These are phyloP conservation scores for Dentiscutata heterogama DNA, from an alignment of 371 early-diverging fungal species.

Conservation along the genomic window DNA sequence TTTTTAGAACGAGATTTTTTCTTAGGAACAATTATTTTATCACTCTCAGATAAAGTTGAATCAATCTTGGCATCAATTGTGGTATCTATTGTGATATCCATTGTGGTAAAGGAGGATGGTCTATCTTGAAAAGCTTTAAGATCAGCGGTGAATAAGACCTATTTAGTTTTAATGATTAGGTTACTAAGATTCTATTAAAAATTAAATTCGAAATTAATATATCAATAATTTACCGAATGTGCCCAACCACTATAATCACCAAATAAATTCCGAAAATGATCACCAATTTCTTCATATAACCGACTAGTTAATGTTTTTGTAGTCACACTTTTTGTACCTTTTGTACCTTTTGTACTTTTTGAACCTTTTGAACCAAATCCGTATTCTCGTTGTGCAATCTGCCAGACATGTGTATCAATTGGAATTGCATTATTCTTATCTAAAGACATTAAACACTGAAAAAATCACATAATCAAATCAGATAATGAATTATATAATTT, in stretches of 20 bases:
- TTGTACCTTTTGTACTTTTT: no score
- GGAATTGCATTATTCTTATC: conserved; percentile 89
- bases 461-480: no score
- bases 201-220: not conserved
- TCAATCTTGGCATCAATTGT: not conserved
- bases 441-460: conserved; percentile 81
- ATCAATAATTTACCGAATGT: conserved; percentile 72
- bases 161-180: not conserved
- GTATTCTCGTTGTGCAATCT: conserved; percentile 88
- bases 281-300: conserved; percentile 77
- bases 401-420: conserved; percentile 95
- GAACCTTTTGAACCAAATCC: conserved; percentile 58
- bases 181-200: not conserved
- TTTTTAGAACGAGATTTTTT: no score
- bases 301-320: conserved; percentile 74
- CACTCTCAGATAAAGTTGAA: not conserved
- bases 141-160: conserved; percentile 42
- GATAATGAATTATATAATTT: no score
- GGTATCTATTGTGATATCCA: no score
- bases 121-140: conserved; percentile 36
- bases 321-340: no score
- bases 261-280: conserved; percentile 81
- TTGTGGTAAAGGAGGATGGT: not conserved
- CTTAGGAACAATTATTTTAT: no score
- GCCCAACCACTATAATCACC: conserved; percentile 94